Evolutionary conservation across 2,329 filamentous ascomycete species (phyloP), one percentile per base, ranked within the genome.

Genomic region (Paecilomyces sp.): DNA sequence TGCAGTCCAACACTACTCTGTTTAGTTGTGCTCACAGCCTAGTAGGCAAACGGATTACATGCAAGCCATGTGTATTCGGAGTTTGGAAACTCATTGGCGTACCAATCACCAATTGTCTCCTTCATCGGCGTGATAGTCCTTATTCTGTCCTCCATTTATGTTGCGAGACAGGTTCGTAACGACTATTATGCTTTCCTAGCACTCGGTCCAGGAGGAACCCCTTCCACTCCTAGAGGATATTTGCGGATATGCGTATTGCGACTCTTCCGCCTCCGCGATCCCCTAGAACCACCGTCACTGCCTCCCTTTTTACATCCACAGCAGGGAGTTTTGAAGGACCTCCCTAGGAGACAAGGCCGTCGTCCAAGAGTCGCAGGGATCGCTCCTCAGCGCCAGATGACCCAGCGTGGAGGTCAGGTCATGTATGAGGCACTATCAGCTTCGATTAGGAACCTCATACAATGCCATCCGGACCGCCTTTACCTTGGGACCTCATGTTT

Each of bases 321-420:
- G 13, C 68, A 70, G 1, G 89, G 89, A 11, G 84, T 88, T 66
- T 81, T 94, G 28, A 66, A 71, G 34, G 72, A 75, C 33, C 79
- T 94, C 0, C 85, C 88, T 0, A 80, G 80, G 59, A 86, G 91
- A 0, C 69, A 74, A 2, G 88, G 88, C 0, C 79, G 81, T 0
- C 83, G 89, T 0, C 91, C 91, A 1, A 71, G 75, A 2, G 87
- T 92, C 9, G 83, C 80, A 50, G 91, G 91, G 55, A 90, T 95
- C 60, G 91, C 90, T 0, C 91, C 91, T 0, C 91, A 96, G 68
- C 83, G 91, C 2, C 91, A 95, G 74, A 80, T 88, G 18, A 84
- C 88, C 71, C 90, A 95, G 69, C 81, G 80, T 50, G 84, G 85
- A 11, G 80, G 79, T 4, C 60, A 70, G 4, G 69, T 74, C 13